Base-by-base conservation (phyloP, 1,284 basidiomycete species). In the Peniophora sp. region DNA sequence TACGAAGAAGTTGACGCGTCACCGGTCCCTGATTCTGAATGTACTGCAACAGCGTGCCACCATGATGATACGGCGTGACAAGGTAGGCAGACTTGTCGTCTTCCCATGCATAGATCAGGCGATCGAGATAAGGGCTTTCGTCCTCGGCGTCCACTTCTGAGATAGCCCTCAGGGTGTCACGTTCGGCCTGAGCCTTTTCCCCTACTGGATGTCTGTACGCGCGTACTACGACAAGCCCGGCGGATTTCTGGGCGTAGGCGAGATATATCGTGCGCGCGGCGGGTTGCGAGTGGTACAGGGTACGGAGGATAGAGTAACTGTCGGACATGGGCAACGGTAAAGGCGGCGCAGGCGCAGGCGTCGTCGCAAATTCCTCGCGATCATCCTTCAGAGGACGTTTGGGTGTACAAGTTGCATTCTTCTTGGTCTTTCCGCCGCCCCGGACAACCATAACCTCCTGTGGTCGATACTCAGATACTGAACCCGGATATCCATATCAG, bases 381-480 rank as follows among this genome's bases (percentile, higher is more conserved):
- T 48, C 49, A 2, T 50, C 24, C 9, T 32, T 12, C 27, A 32
- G 27, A 32, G 27, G 27, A 12, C 27, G 27, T 32, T 32, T 32
- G 6, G 27, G 27, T 6, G 27, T 32, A 12, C 6, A 12, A 5
- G 27, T 32, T 12, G 27, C 27, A 12, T 32, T 12, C 27, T 32
- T 32, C 5, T 27, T 39, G 45, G 20, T 3, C 24, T n/a, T 43
- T 43, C 69, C 73, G 64, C 27, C n/a, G n/a, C n/a, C n/a, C 1
- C 68, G 67, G 53, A 74, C 64, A 36, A 73, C 58, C 52, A 73
- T 57, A 23, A 73, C 67, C 55, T 73, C 73, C 72, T 74, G 9
- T 47, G 49, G 39, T 23, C 23, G 10, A 32, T 32, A 6, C 5
- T 32, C 6, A 32, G n/a, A n/a, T n/a, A n/a, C n/a, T n/a, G n/a